Conservation (phyloP, 768 basidiomycete genomes). For the Mycena vulgaris region DNA sequence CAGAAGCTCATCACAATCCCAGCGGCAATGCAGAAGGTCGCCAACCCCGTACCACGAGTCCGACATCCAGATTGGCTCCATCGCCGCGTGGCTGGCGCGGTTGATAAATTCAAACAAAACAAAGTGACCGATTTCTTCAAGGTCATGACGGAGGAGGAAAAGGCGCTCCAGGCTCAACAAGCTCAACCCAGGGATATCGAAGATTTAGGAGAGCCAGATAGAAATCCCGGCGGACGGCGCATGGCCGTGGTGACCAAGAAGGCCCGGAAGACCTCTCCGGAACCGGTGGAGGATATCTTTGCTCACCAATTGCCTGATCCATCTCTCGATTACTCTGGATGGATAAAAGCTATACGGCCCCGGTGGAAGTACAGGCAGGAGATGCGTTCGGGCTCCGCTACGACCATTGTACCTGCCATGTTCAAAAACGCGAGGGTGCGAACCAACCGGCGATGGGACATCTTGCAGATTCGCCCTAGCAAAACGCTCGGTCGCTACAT, state of each 20-base stretch:
- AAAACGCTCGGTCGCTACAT: constrained; percentile 85
- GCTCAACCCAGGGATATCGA: constrained; percentile 71
- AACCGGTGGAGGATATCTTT: constrained; percentile 52
- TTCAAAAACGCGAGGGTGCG: constrained; percentile 75
- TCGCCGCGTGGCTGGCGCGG: constrained; percentile 87
- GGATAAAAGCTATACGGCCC: constrained; percentile 83
- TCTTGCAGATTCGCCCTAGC: constrained; percentile 90
- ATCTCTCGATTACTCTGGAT: constrained; percentile 75
- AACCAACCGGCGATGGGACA: constrained; percentile 87
- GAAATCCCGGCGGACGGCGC: constrained; percentile 52
- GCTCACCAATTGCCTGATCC: constrained; percentile 73
- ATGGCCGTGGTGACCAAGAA: constrained; percentile 71
- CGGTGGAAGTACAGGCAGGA: constrained; percentile 80
- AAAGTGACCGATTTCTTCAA: constrained; percentile 97
- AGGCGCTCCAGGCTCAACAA: constrained; percentile 43
- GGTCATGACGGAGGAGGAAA: constrained; percentile 51
- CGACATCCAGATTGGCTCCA: constrained; percentile 98
- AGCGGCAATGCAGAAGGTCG: constrained; percentile 96
- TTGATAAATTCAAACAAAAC: constrained; percentile 99
- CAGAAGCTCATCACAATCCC: constrained; percentile 99
- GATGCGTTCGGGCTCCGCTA: constrained; percentile 58
- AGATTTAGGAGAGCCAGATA: constrained; percentile 57
- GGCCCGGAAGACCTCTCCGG: constrained; percentile 59
- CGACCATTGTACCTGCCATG: constrained; percentile 76
- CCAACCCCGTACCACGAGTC: constrained; percentile 96